Conservation (phyloP, 352 stramenopile species). For the Nothophytophthora sp. region DNA sequence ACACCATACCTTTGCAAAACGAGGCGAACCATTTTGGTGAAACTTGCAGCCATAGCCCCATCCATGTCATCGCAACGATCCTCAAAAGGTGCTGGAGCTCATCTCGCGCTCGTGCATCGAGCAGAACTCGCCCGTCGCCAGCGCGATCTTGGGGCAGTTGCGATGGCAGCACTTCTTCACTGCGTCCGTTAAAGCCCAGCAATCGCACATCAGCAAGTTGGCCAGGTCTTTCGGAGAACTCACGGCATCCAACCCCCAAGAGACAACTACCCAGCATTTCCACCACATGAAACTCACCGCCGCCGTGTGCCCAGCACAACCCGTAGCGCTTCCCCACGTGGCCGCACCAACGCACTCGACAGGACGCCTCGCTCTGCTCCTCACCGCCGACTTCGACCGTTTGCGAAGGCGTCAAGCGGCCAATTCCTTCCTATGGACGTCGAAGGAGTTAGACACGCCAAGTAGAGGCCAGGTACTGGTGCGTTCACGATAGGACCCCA, state of each 20-base stretch:
- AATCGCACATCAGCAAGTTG: too few species aligned
- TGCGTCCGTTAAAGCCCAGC: conserved; percentile 6
- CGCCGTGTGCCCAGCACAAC: conserved; percentile 54
- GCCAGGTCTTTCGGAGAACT: too few species aligned
- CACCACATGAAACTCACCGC: conserved; percentile 22
- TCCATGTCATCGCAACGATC: not conserved
- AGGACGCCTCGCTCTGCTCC: conserved; percentile 10
- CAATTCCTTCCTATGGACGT: conserved; percentile 8
- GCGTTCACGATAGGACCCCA: too few species aligned
- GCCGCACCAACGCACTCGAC: conserved; percentile 51
- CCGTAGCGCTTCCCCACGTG: conserved; percentile 39
- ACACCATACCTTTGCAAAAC: not conserved
- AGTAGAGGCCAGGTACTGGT: too few species aligned
- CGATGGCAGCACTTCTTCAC: conserved; percentile 47
- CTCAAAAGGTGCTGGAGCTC: conserved; percentile 10
- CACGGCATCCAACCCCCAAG: not conserved
- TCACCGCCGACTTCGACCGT: not conserved
- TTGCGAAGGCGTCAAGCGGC: not conserved
- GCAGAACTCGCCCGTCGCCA: conserved; percentile 43
- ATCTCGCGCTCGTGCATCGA: conserved; percentile 34
- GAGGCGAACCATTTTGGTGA: not conserved
- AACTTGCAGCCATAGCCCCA: not conserved
- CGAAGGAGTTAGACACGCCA: not conserved
- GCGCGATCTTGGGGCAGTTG: conserved; percentile 27
- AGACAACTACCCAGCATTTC: not conserved